phyloP scores from a whole-genome alignment of 2,329 filamentous ascomycete species.

The Aspergillus proliferans region DNA sequence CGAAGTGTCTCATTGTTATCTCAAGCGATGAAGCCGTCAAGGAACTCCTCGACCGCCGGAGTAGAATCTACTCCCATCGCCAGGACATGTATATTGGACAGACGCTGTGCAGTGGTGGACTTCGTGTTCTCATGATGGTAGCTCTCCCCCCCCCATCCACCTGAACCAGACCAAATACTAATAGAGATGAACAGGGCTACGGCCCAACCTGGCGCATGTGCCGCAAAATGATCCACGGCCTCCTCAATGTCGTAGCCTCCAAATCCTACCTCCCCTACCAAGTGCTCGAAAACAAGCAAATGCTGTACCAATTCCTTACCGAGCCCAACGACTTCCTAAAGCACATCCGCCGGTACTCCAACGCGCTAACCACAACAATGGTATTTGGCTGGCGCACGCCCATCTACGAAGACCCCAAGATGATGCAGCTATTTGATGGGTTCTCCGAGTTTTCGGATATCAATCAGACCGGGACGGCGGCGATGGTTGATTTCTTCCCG shows the following conservation, averaged over 20 bases:
- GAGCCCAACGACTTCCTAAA: conserved; percentile 38
- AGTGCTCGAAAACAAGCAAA: conserved; percentile 50
- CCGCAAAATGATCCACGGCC: conserved; percentile 36
- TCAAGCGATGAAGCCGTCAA: conserved; percentile 43
- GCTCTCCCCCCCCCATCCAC: background rate
- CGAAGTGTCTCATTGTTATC: conserved; percentile 44
- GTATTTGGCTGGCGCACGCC: conserved; percentile 44
- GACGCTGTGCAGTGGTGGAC: conserved; percentile 20
- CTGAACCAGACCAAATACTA: background rate
- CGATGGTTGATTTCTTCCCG: conserved; percentile 44
- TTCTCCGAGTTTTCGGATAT: conserved; percentile 40
- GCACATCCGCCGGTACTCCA: conserved; percentile 45
- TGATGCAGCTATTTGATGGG: conserved; percentile 40
- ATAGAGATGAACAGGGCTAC: conserved; percentile 13
- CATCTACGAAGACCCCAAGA: conserved; percentile 35
- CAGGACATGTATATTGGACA: conserved; percentile 43
- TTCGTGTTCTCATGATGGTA: conserved; percentile 29
- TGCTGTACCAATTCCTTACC: conserved; percentile 44
- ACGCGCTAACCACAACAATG: conserved; percentile 46
- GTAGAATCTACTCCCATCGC: conserved; percentile 46
- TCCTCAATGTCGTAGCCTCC: conserved; percentile 44
- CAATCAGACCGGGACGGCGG: conserved; percentile 37
- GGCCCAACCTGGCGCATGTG: conserved; percentile 22
- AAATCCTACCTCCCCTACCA: conserved; percentile 51
- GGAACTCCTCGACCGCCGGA: conserved; percentile 48